Conservation (phyloP, 1,284 basidiomycete genomes). For the Cystobasidiaceae sp. region DNA sequence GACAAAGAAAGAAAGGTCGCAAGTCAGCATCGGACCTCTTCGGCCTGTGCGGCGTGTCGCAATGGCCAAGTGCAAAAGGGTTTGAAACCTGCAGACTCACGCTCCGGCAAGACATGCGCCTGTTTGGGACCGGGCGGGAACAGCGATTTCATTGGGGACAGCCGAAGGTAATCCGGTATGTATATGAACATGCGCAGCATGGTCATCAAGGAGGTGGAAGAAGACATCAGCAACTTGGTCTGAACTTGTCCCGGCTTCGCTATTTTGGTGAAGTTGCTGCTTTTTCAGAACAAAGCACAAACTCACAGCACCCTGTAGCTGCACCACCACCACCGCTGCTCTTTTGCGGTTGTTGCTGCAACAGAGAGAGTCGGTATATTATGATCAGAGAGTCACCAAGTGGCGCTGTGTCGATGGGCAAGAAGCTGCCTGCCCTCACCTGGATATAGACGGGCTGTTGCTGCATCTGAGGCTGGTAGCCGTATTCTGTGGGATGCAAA, state of each 20-base stretch:
- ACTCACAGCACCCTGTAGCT: conserved; percentile 7
- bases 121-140: background rate
- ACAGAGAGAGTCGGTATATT: background rate
- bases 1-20: background rate
- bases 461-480: conserved; percentile 19
- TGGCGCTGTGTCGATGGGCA: background rate
- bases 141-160: too few species aligned
- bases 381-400: background rate
- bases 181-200: background rate
- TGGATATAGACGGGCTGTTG: conserved; percentile 21
- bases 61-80: background rate
- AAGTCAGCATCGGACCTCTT: background rate
- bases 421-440: background rate
- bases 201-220: too few species aligned
- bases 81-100: background rate
- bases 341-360: background rate
- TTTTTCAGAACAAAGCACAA: too few species aligned
- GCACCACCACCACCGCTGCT: background rate
- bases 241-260: too few species aligned
- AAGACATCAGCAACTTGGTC: too few species aligned
- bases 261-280: too few species aligned
- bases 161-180: background rate
- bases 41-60: too few species aligned
- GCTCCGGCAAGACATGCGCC: conserved; percentile 11
- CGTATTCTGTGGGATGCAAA: conserved; percentile 4